Conservation (phyloP, 768 basidiomycete species). For the Chalciporus piperatus region DNA sequence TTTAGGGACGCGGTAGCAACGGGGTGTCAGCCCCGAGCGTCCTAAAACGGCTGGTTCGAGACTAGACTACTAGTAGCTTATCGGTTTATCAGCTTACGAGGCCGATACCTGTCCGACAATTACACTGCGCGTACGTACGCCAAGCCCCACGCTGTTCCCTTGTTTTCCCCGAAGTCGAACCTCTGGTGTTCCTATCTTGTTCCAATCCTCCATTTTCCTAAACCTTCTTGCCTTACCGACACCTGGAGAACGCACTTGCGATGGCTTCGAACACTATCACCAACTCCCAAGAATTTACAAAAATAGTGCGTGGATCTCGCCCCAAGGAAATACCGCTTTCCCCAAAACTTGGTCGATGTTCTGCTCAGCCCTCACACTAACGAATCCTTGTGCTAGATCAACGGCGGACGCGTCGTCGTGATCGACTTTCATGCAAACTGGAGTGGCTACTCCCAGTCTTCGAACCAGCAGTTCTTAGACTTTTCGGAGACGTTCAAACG, state of each 20-base stretch:
- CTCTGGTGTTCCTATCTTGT: no score
- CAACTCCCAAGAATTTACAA: conserved; percentile 16
- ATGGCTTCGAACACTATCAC: conserved; percentile 21
- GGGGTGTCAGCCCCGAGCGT: no score
- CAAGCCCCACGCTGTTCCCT: background rate
- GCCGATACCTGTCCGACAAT: background rate
- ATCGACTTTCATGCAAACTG: conserved; percentile 22
- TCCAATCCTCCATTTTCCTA: background rate
- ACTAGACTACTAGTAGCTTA: no score
- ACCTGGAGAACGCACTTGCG: background rate
- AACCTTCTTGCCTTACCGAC: background rate
- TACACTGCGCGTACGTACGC: background rate
- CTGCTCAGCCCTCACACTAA: background rate
- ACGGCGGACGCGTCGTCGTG: conserved; percentile 24
- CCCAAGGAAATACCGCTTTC: background rate
- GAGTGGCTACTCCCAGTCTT: conserved; percentile 9
- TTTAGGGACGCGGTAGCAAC: no score
- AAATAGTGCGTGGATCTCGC: conserved; percentile 13
- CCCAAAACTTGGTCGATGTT: background rate
- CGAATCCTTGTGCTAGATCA: conserved; percentile 11
- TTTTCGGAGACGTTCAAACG: conserved; percentile 24
- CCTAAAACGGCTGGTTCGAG: no score
- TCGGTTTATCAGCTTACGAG: background rate
- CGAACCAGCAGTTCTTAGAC: conserved; percentile 12
- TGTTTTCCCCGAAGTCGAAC: background rate